Evolutionary conservation across 306 rosid species (phyloP), one percentile per base, ranked within the genome.

Genomic region (Hylodesmum podocarpum): DNA sequence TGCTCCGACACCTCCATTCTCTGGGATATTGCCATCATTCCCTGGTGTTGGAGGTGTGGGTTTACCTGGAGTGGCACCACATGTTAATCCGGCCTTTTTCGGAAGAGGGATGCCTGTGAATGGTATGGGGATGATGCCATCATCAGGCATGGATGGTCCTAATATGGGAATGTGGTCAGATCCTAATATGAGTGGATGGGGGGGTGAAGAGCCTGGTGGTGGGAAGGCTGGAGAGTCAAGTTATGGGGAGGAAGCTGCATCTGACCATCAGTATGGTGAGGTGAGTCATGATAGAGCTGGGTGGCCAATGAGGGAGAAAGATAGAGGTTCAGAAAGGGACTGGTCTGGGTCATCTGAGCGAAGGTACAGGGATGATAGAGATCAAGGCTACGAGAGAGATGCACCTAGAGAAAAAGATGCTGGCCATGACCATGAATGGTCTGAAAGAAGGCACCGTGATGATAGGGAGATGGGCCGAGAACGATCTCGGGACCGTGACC

Each of bases 101-200:
- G 98, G 98, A 31, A 88, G 99, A 76, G 99, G 97, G 46, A 96
- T 96, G 96, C 97, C 96, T 47, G 83, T 91, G 86, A 91, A 89
- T 70, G 99, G 99, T 63, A 90, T 96, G 98, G 98, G 99, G 69
- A 96, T 96, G 98, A 96, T 96, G 91, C 96, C 96, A 0, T 15
- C 89, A 16, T 64, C 98, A 1, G 93, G 93, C 44, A 87, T 92
- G 68, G 99, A 92, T 66, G 99, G 97, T 46, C 97, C 94, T 75
- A 91, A 96, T 78, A 91, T 91, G 96, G 99, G 98, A 71, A 96
- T 96, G 98, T 96, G 98, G 99, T 62, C 91, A 0, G 98, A 96
- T 83, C 97, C 99, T 40, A 91, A 58, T 78, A 90, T 95, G 97
- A 96, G 96, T 49, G 96, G 88, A 80, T 95, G 98, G 98, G 93